Evolutionary conservation across 78 protist genomes (phyloP).

Genomic region (Pigoraptor vietnamica): DNA sequence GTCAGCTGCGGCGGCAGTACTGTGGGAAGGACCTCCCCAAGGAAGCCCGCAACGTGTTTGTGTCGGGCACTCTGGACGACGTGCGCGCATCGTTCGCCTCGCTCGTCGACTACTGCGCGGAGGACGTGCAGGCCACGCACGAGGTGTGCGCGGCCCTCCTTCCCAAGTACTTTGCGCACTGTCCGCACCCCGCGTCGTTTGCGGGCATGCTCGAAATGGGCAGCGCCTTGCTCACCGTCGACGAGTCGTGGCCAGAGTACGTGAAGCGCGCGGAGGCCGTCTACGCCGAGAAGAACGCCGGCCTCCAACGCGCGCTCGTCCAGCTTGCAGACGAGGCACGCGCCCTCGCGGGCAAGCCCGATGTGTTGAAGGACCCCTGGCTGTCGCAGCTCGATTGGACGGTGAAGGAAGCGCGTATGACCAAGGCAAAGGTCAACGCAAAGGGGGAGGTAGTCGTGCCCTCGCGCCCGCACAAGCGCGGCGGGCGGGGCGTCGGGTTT

Average conservation of each 20-base stretch:
- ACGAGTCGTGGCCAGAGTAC: background rate
- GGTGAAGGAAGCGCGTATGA: background rate
- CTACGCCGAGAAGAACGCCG: background rate
- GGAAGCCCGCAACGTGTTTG: background rate
- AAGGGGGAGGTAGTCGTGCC: background rate
- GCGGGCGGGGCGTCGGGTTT: background rate
- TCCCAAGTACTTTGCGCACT: background rate
- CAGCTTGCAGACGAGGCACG: background rate
- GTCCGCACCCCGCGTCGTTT: background rate
- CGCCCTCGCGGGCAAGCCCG: background rate
- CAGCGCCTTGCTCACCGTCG: background rate
- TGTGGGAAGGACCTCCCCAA: background rate
- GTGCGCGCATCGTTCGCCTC: background rate
- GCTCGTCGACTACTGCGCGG: background rate
- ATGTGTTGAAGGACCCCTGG: background rate
- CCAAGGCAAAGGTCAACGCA: background rate
- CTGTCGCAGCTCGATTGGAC: background rate
- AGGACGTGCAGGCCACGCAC: background rate
- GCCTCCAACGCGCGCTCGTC: background rate
- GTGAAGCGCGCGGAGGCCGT: background rate
- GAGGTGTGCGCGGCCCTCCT: background rate
- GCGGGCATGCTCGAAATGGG: constrained; percentile 17
- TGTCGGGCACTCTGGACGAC: background rate
- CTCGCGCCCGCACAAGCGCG: background rate
- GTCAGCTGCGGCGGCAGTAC: background rate